Base-by-base conservation (phyloP, 108 stramenopile genomes). In the Nitzschia palea region DNA sequence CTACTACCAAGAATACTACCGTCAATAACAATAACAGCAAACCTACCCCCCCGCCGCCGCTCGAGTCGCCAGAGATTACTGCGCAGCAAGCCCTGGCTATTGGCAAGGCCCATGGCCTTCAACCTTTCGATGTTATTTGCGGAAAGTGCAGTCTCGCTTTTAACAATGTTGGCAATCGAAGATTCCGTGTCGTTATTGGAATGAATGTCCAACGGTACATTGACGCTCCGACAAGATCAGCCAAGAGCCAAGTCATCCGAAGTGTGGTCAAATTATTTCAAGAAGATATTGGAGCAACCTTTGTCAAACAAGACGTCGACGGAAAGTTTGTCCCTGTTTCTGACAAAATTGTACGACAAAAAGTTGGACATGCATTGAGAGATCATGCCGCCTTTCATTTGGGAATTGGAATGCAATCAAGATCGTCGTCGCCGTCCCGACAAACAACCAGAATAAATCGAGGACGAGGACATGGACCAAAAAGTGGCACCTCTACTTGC, bases 361-460 rank as follows among this genome's bases (percentile, higher is more conserved):
- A 53, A 56, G 55, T 67, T 0, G 69, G 77, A n/a, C 77, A 78
- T 47, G 77, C 77, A 0, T 47, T 78, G 10, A 64, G 77, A 42
- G 77, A 71, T 60, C 23, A 67, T 29, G 62, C 63, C n/a, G 59
- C 59, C 3, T 18, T 10, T 20, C 9, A 20, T 48, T 48, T 20
- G 15, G 47, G 47, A 48, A 40, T n/a, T n/a, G n/a, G n/a, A n/a
- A n/a, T n/a, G n/a, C n/a, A n/a, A n/a, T n/a, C n/a, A n/a, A n/a
- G n/a, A n/a, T n/a, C n/a, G n/a, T n/a, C n/a, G n/a, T n/a, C n/a
- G n/a, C n/a, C n/a, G n/a, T n/a, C n/a, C n/a, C n/a, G n/a, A n/a
- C n/a, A n/a, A n/a, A n/a, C n/a, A n/a, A n/a, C n/a, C n/a, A n/a
- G n/a, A n/a, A n/a, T n/a, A n/a, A n/a, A n/a, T n/a, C n/a, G n/a